These are phyloP conservation scores for Elsinoe necatrix DNA, from an alignment of 2,329 filamentous ascomycete genomes.

Conservation along the genomic window DNA sequence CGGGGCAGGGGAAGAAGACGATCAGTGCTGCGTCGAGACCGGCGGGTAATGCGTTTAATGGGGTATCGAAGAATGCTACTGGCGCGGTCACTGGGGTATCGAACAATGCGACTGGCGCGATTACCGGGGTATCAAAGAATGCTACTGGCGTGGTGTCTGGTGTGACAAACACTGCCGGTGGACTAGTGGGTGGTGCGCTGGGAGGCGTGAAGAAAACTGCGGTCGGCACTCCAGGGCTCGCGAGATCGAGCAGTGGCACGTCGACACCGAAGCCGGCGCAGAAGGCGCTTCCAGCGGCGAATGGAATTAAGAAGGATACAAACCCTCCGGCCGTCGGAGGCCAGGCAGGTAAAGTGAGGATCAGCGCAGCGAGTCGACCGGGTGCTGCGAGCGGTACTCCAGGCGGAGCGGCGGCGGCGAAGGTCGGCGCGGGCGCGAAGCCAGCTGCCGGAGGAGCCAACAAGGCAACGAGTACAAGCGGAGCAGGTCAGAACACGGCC, in stretches of 20 bases:
- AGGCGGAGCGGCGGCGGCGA: neutral
- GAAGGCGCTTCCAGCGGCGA: neutral
- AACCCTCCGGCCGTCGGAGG: constrained; percentile 5
- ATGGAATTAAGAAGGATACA: constrained; percentile 2
- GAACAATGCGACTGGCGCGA: neutral
- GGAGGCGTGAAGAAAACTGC: constrained; percentile 6
- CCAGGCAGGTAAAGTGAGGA: constrained; percentile 4
- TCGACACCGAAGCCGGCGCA: neutral
- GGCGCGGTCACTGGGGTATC: neutral
- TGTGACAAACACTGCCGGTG: neutral
- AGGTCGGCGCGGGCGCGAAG: neutral
- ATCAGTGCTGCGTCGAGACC: constrained; percentile 12
- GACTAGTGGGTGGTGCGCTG: constrained; percentile 1
- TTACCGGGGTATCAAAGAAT: neutral
- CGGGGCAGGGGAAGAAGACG: constrained; percentile 11
- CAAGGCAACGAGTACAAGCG: constrained; percentile 12
- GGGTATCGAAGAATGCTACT: neutral
- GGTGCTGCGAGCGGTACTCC: neutral
- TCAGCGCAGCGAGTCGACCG: neutral
- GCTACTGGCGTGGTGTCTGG: neutral
- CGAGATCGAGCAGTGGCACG: neutral
- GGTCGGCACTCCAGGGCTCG: neutral
- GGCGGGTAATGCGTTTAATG: neutral
- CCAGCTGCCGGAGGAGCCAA: neutral
- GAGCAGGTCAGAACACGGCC: neutral